phyloP scores from a whole-genome alignment of 441 rosid genomes.

The Populus hybrid region DNA sequence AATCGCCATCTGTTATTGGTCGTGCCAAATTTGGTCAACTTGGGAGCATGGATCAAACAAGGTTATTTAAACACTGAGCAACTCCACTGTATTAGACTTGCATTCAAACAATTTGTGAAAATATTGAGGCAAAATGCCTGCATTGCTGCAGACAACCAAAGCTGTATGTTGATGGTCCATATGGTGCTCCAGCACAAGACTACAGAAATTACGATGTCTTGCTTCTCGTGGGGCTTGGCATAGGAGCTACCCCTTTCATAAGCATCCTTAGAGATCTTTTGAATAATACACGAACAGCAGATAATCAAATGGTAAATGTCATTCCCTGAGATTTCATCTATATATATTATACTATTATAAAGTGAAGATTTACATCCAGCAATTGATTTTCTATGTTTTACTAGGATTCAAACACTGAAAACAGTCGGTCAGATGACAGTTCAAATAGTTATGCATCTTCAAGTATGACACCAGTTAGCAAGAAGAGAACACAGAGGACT shows the following conservation, averaged over 20 bases:
- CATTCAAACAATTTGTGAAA: background rate
- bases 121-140: constrained; percentile 6
- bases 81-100: background rate
- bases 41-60: constrained; percentile 33
- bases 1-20: constrained; percentile 51
- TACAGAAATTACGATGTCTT: constrained; percentile 82
- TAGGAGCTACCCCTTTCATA: constrained; percentile 95
- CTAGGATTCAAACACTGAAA: constrained; percentile 59
- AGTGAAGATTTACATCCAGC: background rate
- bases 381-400: constrained; percentile 4
- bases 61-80: constrained; percentile 36
- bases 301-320: constrained; percentile 58
- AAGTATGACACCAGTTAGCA: constrained; percentile 44
- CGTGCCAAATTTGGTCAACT: constrained; percentile 50
- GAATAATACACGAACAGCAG: constrained; percentile 62
- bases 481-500: constrained; percentile 50
- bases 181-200: constrained; percentile 98
- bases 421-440: constrained; percentile 65
- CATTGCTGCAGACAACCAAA: constrained; percentile 62
- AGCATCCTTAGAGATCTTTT: constrained; percentile 90
- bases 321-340: background rate
- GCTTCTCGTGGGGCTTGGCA: constrained; percentile 93
- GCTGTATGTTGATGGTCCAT: constrained; percentile 87
- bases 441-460: constrained; percentile 72
- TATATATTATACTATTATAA: background rate